Base-by-base conservation (phyloP, 116 monocot genomes). In the Phalaenopsis hybrid region DNA sequence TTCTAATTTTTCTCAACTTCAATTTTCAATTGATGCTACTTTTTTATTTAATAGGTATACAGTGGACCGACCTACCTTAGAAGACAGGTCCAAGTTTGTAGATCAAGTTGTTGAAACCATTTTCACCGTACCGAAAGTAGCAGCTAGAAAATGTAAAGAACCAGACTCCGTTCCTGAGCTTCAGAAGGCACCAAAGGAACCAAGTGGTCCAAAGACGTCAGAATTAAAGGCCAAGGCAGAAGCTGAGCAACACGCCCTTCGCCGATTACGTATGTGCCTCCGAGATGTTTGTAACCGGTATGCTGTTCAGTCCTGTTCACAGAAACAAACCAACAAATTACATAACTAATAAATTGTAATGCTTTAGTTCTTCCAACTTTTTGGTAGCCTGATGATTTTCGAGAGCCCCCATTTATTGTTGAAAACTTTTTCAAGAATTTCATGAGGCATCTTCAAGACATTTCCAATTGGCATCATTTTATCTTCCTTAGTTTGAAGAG, bases 271-370 rank as follows among this genome's bases (percentile, higher is more conserved):
- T 67, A 99, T 99, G 98, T 99, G 98, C 81, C 91, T 99, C 9
- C 92, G 98, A 17, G 98, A 99, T 92, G 85, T 99, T 82, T 99
- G 98, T 78, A 99, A 99, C 81, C 76, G 98, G 98, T 99, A 61
- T 79, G 85, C 20, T 77, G 37, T 28, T 84, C n/a, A 69, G 20
- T 61, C 45, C 13, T 55, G 20, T 15, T 48, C 23, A 78, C 9
- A 25, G 41, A 72, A 0, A 16, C 33, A 41, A 41, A 41, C 4
- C 3, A 41, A 41, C 41, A 41, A 70, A 70, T 11, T 11, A 28
- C 76, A 13, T 57, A 45, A 20, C 21, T n/a, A 75, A 21, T 75
- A 75, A 75, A 46, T 75, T 75, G 9, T 75, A 20, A 16, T 46
- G 41, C 21, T 75, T 75, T n/a, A 45, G 75, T 75, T 45, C 13